These are phyloP conservation scores for Porpolomopsis calyptriformis DNA, from an alignment of 768 basidiomycete species.

Conservation along the genomic window DNA sequence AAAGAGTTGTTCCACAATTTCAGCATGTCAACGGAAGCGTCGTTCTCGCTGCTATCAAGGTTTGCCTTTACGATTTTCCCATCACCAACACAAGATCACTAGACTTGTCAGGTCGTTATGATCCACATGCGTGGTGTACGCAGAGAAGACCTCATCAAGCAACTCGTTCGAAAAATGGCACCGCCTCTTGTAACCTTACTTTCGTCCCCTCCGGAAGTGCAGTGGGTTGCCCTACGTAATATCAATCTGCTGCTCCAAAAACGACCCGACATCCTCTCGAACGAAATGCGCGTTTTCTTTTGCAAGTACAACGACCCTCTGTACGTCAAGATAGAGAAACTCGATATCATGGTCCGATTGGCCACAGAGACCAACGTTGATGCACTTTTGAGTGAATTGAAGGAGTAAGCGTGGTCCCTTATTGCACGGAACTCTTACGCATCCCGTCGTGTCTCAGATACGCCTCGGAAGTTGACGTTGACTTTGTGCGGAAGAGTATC, in stretches of 20 bases:
- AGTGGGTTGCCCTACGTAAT: constrained; percentile 96
- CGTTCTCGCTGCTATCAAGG: constrained; percentile 93
- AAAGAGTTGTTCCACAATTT: constrained; percentile 95
- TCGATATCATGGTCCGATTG: constrained; percentile 96
- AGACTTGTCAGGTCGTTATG: constrained; percentile 74
- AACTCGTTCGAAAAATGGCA: constrained; percentile 91
- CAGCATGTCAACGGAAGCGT: constrained; percentile 96
- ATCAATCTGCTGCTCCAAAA: constrained; percentile 96
- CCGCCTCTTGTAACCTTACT: constrained; percentile 92
- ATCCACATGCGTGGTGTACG: constrained; percentile 83
- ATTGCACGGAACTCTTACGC: background rate
- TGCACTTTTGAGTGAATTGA: constrained; percentile 87
- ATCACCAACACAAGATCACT: background rate
- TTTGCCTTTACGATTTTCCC: constrained; percentile 19
- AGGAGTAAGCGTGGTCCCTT: constrained; percentile 55
- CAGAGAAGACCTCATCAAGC: constrained; percentile 74
- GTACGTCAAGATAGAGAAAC: constrained; percentile 98
- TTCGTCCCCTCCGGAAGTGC: constrained; percentile 93
- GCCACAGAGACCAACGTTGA: constrained; percentile 89
- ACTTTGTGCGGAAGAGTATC: constrained; percentile 91
- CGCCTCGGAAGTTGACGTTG: constrained; percentile 94
- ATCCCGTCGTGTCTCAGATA: constrained; percentile 43
- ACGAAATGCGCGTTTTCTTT: constrained; percentile 99
- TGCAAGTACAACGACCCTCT: constrained; percentile 99
- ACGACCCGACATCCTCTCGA: constrained; percentile 77